A percentile compares a stretch with the other conserved stretches of the same genome.
phyloP scores from a whole-genome alignment of 2,329 filamentous ascomycete species.

The Epichloe elymi region DNA sequence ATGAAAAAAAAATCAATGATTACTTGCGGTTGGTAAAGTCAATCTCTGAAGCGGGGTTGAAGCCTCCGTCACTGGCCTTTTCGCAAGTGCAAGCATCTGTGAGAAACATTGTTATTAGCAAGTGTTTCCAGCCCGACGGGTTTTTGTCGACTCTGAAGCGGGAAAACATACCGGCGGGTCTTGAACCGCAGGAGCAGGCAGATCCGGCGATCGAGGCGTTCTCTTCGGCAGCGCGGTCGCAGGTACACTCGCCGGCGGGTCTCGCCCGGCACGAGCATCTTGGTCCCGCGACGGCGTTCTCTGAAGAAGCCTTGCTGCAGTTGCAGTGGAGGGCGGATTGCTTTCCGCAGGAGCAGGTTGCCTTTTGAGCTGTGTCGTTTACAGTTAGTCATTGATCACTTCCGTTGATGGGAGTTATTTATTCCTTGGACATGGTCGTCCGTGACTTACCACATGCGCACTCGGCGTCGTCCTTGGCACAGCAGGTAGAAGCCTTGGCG shows the following conservation, averaged over 20 bases:
- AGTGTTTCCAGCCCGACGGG: neutral
- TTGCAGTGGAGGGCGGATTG: conserved; percentile 75
- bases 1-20: neutral
- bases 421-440: neutral
- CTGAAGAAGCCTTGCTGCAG: conserved; percentile 60
- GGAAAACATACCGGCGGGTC: conserved; percentile 48
- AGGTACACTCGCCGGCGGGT: conserved; percentile 69
- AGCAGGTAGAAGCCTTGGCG: conserved; percentile 38
- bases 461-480: conserved; percentile 36
- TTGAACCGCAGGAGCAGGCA: conserved; percentile 65
- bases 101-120: conserved; percentile 8
- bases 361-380: conserved; percentile 38
- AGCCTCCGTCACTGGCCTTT: conserved; percentile 50
- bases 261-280: conserved; percentile 76
- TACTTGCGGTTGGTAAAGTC: conserved; percentile 70
- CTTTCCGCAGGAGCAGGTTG: conserved; percentile 81
- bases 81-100: conserved; percentile 69
- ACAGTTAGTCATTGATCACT: neutral
- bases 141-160: neutral
- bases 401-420: no score
- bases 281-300: conserved; percentile 62
- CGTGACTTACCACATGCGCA: conserved; percentile 44
- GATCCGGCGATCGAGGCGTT: conserved; percentile 48
- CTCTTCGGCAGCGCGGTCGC: conserved; percentile 57
- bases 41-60: conserved; percentile 55